Base-by-base conservation (phyloP, 106 monocot species). In the Amphibolis antarctica region DNA sequence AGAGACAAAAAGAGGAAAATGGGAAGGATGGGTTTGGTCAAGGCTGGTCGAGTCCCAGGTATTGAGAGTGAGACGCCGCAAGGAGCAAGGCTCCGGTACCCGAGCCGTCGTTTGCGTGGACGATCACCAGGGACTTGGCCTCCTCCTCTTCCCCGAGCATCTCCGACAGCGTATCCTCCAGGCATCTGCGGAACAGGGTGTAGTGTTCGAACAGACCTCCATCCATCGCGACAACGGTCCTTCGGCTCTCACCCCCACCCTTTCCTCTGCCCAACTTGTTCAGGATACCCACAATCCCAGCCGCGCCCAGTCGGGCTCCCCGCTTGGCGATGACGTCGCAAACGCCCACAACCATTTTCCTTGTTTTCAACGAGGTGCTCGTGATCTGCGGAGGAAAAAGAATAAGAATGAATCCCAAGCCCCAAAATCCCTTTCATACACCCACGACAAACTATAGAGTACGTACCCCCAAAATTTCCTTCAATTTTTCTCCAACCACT, bases 191-290 rank as follows among this genome's bases (percentile, higher is more conserved):
- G 71, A 90, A 90, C 48, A 58, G 61, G 18, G 72, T 77, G 68
- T 98, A 98, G 74, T 98, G 96, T 64, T 98, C 86, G 27, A 75
- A 98, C 17, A 98, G 74, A 17, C 86, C 90, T 0, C 96, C 96
- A 51, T 98, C 96, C 76, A 98, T 78, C 22, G 96, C 96, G 51
- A 98, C 54, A 12, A 90, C 87, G 0, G 86, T 90, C 71, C 77
- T 86, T 46, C 60, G 83, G 29, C 31, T 22, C 18, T 60, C 71
- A 17, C 28, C 50, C 2, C 18, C 27, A 10, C 61, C 65, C 25
- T 50, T 62, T 18, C 61, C 80, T 50, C 76, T 67, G 26, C 84
- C 84, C 57, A 80, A 60, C 75, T 90, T 98, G 75, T 90, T 98
- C 49, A 98, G 75, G 66, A 98, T 81, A 50, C 84, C 90, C 13